Evolutionary conservation across 352 stramenopile species (phyloP), one percentile per base, ranked within the genome.

Genomic region (Phytophthora pseudosyringae): DNA sequence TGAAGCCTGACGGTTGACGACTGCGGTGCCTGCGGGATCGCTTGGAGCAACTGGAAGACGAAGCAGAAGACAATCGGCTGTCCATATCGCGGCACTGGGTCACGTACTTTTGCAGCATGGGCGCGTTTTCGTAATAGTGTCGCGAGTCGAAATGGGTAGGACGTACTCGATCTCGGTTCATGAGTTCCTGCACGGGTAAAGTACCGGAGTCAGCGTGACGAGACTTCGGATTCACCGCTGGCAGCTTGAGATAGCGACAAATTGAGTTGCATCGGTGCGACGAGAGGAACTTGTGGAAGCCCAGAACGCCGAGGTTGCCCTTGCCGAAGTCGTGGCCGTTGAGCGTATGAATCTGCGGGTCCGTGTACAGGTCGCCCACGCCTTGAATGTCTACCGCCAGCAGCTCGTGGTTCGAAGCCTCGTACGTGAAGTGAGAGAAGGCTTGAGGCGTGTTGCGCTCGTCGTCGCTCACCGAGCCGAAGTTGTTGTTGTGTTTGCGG

Each of bases 301-400:
- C 89, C 10, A 90, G 61, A 12, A 87, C 83, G 12, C 87, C 89
- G 11, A 96, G 67, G 54, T 96, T 96, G 38, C 89, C 89, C 57
- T 95, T 96, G 38, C 89, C 89, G 68, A 96, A 96, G 59, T 96
- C 83, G 55, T 93, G 71, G 11, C 85, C 84, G 40, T 94, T 93
- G 10, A 92, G 76, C n/a, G 87, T 96, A 73, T 91, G 88, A 56
- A 96, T 92, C 69, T 92, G 96, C 25, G 96, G 96, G 67, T 99
- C 96, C n/a, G 96, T 99, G 77, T 98, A 99, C 26, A 98, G 72
- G 77, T 99, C 95, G 8, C 90, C 94, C 5, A 98, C 93, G 39
- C 96, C 96, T 67, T 99, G 96, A 66, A 99, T 97, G 59, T 99
- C 96, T 15, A 97, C 94, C 3, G 97, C 94, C 13, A 99, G 78